Conservation (phyloP, 2,329 filamentous ascomycete genomes). For the Immersiporthe knoxdaviesiana region DNA sequence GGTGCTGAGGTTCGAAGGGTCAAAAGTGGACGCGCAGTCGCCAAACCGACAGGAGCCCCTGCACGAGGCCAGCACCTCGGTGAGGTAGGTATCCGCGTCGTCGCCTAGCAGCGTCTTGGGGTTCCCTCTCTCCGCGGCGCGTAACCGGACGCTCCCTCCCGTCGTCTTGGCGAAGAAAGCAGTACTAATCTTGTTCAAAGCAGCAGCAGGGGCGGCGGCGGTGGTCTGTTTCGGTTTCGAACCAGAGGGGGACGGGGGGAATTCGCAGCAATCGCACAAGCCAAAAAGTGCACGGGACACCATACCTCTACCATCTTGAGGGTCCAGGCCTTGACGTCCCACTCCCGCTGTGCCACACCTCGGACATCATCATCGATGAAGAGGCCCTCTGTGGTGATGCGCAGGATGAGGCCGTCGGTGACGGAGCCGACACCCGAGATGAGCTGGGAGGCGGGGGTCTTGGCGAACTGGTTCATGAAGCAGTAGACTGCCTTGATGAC, state of each 20-base stretch:
- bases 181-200: constrained; percentile 43
- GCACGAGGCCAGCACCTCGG: constrained; percentile 66
- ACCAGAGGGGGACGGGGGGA: constrained; percentile 38
- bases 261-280: constrained; percentile 46
- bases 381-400: constrained; percentile 89
- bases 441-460: constrained; percentile 88
- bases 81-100: constrained; percentile 68
- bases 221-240: constrained; percentile 42
- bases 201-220: too few species aligned
- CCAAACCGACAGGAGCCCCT: constrained; percentile 64
- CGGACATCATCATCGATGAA: constrained; percentile 97
- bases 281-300: constrained; percentile 68
- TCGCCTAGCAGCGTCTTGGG: constrained; percentile 61
- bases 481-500: constrained; percentile 91
- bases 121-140: constrained; percentile 52
- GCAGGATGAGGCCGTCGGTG: constrained; percentile 88
- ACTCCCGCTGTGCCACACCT: constrained; percentile 90
- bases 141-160: constrained; percentile 46
- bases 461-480: constrained; percentile 87
- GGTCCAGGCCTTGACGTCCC: constrained; percentile 98
- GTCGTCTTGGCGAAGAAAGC: constrained; percentile 50
- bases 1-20: constrained; percentile 16
- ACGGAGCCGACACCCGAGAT: constrained; percentile 82
- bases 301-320: constrained; percentile 90
- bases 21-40: constrained; percentile 49